These are phyloP conservation scores for Canna indica DNA, from an alignment of 176 grass and related monocot species.

Conservation along the genomic window DNA sequence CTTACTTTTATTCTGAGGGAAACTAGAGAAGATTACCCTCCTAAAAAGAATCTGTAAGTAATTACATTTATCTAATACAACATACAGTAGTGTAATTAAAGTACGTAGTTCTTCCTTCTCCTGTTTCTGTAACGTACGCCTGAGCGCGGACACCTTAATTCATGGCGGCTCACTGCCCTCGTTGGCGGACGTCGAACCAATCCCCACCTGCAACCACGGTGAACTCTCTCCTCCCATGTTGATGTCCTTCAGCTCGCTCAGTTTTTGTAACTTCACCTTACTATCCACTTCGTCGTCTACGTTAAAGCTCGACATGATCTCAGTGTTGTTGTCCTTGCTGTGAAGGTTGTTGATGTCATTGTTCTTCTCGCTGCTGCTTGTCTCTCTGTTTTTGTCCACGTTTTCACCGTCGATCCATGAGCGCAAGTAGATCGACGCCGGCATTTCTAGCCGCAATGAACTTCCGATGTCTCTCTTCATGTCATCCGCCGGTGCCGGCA, in stretches of 20 bases:
- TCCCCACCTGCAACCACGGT: constrained; percentile 71
- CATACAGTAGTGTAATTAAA: not conserved
- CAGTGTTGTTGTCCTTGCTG: constrained; percentile 3
- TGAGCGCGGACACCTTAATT: not conserved
- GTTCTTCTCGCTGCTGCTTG: constrained; percentile 17
- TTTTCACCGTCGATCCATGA: constrained; percentile 9
- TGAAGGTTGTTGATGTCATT: not conserved
- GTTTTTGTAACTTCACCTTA: constrained; percentile 34
- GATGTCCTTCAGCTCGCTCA: constrained; percentile 57
- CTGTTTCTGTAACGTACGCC: not conserved
- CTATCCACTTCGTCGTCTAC: constrained; percentile 69
- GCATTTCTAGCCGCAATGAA: constrained; percentile 22
- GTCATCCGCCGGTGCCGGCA: constrained; percentile 20
- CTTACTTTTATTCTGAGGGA: too few relatives aligned
- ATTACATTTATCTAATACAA: not conserved
- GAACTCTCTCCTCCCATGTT: constrained; percentile 38
- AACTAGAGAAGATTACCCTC: not conserved
- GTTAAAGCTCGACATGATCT: not conserved
- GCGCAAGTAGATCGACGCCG: constrained; percentile 21
- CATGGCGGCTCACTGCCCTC: constrained; percentile 17
- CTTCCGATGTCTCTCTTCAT: constrained; percentile 16
- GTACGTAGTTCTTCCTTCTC: not conserved
- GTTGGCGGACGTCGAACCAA: constrained; percentile 41
- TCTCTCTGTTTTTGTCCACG: constrained; percentile 18
- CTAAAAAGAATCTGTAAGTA: not conserved